Percentiles rank a stretch among this genome's conserved stretches.
These are phyloP conservation scores for Gracilaria vermiculophylla DNA, from an alignment of 23 red algal genomes.

Conservation along the genomic window DNA sequence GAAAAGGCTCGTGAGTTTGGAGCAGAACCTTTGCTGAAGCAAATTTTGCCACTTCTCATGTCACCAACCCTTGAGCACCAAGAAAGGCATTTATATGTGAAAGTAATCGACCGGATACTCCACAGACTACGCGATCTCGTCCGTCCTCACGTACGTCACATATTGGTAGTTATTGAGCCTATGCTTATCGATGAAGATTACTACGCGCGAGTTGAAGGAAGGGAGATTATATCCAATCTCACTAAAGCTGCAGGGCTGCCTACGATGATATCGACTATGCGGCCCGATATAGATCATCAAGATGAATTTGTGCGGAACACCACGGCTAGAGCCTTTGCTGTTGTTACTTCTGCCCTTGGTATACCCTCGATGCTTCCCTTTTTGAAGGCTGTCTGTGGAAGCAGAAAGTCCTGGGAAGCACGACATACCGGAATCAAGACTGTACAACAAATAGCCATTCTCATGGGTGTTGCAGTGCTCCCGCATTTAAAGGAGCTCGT, in stretches of 20 bases:
- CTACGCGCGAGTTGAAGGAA: constrained; percentile 83
- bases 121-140: constrained; percentile 79
- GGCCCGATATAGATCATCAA: constrained; percentile 92
- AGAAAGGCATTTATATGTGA: constrained; percentile 88
- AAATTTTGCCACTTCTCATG: constrained; percentile 80
- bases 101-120: constrained; percentile 83
- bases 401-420: constrained; percentile 92
- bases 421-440: constrained; percentile 90
- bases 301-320: constrained; percentile 98
- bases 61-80: constrained; percentile 88
- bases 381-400: constrained; percentile 84
- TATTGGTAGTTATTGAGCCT: constrained; percentile 88
- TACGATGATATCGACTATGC: constrained; percentile 91
- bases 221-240: constrained; percentile 93
- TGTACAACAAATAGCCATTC: constrained; percentile 86
- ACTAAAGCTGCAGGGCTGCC: constrained; percentile 82
- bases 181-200: constrained; percentile 95
- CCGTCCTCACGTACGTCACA: constrained; percentile 90
- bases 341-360: constrained; percentile 86
- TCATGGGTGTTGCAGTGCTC: constrained; percentile 76
- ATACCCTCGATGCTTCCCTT: constrained; percentile 87
- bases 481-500: constrained; percentile 85
- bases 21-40: constrained; percentile 75
- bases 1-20: constrained; percentile 85
- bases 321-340: constrained; percentile 85